Evolutionary conservation across 2,329 filamentous ascomycete species (phyloP).

Genomic region (Boeremia exigua): DNA sequence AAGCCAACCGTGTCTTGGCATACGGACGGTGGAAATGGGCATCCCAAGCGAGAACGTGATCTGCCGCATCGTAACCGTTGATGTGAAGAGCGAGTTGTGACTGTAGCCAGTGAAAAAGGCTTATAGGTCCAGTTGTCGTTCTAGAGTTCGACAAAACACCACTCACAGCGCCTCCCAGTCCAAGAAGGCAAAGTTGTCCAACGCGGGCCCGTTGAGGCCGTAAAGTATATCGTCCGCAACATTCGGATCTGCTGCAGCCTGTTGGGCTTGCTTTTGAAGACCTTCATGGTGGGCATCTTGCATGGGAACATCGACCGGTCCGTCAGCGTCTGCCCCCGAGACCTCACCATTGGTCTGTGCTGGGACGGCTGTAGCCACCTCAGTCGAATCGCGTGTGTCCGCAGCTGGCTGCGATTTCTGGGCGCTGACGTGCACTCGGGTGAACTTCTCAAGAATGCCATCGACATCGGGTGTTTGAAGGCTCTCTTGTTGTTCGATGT

Average conservation of each 20-base stretch:
- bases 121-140: no score
- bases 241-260: slow-evolving; percentile 14
- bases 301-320: neutral
- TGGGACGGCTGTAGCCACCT: neutral
- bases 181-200: slow-evolving; percentile 28
- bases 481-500: slow-evolving; percentile 18
- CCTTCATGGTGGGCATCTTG: neutral
- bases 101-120: no score
- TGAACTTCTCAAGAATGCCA: slow-evolving; percentile 52
- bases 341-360: neutral
- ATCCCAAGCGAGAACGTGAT: no score
- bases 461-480: slow-evolving; percentile 49
- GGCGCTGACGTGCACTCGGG: slow-evolving; percentile 37
- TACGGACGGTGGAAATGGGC: no score
- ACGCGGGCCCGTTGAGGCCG: slow-evolving; percentile 32
- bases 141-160: neutral
- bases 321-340: neutral
- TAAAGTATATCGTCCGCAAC: slow-evolving; percentile 33
- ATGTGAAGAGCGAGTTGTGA: no score
- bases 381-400: neutral
- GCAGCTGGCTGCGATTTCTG: neutral
- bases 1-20: no score
- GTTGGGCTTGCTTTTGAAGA: neutral
- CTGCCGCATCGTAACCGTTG: no score
- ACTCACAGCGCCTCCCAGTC: slow-evolving; percentile 21